Evolutionary conservation across 192 early-diverging fungal genomes (phyloP), one percentile per base, ranked within the genome.

Genomic region (Podila horticola): DNA sequence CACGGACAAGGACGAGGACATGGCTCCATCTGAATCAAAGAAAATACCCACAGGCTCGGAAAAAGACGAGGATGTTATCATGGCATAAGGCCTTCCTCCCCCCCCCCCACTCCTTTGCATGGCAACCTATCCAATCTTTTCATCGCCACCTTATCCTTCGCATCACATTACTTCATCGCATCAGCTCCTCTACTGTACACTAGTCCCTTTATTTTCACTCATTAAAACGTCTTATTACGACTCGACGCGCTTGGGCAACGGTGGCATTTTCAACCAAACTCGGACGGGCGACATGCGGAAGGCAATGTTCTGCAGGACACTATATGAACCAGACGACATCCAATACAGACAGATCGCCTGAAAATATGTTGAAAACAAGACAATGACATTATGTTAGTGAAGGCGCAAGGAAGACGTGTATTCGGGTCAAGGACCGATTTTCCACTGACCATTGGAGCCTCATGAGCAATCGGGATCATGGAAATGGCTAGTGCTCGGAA

Each of bases 271-370:
- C 2, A 88, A 55, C 36, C 59, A 30, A 22, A 30, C 61, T 28
- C 85, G 79, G 13, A 90, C 69, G 5, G 61, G 11, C n/a, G 86
- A 81, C 48, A 87, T 45, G 58, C 82, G 77, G 67, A 94, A 91
- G 11, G 71, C 55, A 10, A 89, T 17, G 72, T 93, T 92, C 68
- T 94, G 94, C 10, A 82, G 34, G 3, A 90, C 71, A 67, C 90
- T 90, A 64, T 89, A 95, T 33, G 77, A 84, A 9, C 87, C 87
- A 20, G 94, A 95, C 0, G 92, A 83, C 6, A 89, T 57, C 94
- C 94, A 95, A 65, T 93, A 94, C 6, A 94, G 29, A 26, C 86
- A 87, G 26, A 95, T 82, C 1, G 86, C 91, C 86, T 92, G 63
- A 41, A 36, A 12, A 55, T 17, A 17, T 57, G 10, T 49, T 29